Evolutionary conservation across 306 rosid species (phyloP), one percentile per base, ranked within the genome.

Genomic region (Vigna mungo): DNA sequence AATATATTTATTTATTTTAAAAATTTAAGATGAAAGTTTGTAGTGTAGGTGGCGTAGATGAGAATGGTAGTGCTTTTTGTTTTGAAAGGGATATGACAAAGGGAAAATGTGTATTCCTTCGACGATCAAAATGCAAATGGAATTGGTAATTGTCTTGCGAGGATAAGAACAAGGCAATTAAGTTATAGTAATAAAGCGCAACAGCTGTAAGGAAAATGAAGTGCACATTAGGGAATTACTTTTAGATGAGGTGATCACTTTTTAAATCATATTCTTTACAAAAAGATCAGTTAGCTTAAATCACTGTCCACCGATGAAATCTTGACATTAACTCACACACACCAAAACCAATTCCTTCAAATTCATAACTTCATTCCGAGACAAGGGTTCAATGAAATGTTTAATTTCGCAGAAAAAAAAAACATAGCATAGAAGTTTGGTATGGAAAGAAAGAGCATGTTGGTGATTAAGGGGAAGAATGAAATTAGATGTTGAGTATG

Each of bases 381-480:
- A 83, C 77, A 83, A 68, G 30, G 56, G 62, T 30, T 73, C 39
- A 78, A 78, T 74, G 74, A 83, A 83, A 78, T 60, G 66, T 58
- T 78, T 78, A 55, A 41, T 27, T 77, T 44, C 18, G 76, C 68
- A 64, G 21, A 20, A 20, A 20, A 32, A 64, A 72, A 37, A 78
- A 52, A 71, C 68, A 53, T 18, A 30, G 0, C 34, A 30, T 30
- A 30, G 34, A 77, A 77, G 21, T 52, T 62, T 30, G 84, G 72
- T 71, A 60, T 75, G 54, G 80, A 80, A 80, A 67, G 30, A 72
- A 30, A 52, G 70, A n/a, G 46, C 21, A 60, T 84, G 85, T 80
- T 68, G 81, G 77, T 78, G 11, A 73, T 43, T 72, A 11, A 72
- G 83, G 85, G 89, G 89, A 83, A 80, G 79, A 77, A 47, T 49